Evolutionary conservation across 192 early-diverging fungal genomes (phyloP), one percentile per base, ranked within the genome.

Genomic region (Anaeromyces robustus): DNA sequence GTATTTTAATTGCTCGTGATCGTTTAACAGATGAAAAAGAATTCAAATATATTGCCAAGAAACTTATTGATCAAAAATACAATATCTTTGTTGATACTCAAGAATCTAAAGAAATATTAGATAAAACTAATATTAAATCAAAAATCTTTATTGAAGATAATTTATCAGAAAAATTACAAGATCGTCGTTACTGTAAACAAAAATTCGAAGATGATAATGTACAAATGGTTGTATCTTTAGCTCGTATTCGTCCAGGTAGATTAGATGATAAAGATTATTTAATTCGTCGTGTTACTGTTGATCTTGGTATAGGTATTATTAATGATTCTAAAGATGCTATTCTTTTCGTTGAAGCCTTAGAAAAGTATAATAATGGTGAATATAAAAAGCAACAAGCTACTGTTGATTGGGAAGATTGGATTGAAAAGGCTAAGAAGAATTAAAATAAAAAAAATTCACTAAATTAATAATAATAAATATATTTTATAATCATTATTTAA

Each of bases 21-120:
- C 87, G 90, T 18, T 86, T 95, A 34, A 94, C 95, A 11, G 87
- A 95, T 79, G 80, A 84, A 4, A 84, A 84, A 0, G 95, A 97
- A 81, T 89, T 92, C 30, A 84, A 87, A 34, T 90, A 94, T 82
- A 91, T 97, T 52, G 94, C 93, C 32, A 29, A 84, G 78, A 88
- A 87, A 30, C 85, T 96, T 43, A 81, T 86, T 7, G 77, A 83
- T 3, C 84, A 92, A 37, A 93, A 94, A 0, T 93, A 93, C 86
- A 82, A 88, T 16, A 86, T 99, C 28, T 87, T 89, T 19, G 92
- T 92, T 30, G 94, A 93, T 85, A 89, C 89, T 9, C 79, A 87
- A 32, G 82, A 84, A 16, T 93, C 93, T 12, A 84, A 87, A 17
- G 77, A 83, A 19, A 78, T 88, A 22, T 86, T 97, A 22, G 1